Base-by-base conservation (phyloP, 805 yeast genomes). In the Zygoascus flipseniorum region DNA sequence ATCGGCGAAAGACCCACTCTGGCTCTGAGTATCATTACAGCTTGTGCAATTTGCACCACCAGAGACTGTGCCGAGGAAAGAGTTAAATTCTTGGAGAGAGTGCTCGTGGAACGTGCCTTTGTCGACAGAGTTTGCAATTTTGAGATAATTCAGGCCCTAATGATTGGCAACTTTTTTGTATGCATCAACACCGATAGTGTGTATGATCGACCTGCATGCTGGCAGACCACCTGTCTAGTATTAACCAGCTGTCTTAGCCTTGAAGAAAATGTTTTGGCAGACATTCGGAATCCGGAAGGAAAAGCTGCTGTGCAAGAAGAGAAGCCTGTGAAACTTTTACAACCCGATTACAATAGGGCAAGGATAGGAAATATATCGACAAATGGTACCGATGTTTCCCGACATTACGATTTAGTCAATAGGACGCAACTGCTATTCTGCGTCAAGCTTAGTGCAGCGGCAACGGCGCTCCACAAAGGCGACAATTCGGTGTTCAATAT, bases 141-240 rank as follows among this genome's bases (percentile, higher is more conserved):
- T 16, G 47, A 39, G 16, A 8, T 18, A 3, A 37, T 52, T 54
- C 32, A 52, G 54, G 39, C 56, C 57, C 8, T 59, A 54, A 35
- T 52, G 44, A 31, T 47, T 50, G 14, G 59, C 57, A 49, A 62
- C 62, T 8, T 48, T 52, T 23, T 51, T 51, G 50, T 48, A 60
- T 8, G 51, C 23, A 42, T 35, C 13, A 42, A 42, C 49, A 8
- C 20, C 49, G 20, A 53, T 50, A 20, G 54, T 54, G 37, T 49
- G 44, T 19, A 51, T 53, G 53, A 43, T 53, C 41, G 26, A 26
- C 16, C 51, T 56, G 19, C 43, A 51, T 16, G 31, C 28, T 42
- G 39, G 50, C 35, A 19, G 41, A 35, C 13, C 39, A 35, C 39
- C 16, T 11, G 16, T 13, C 13, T 11, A 10, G 16, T 13, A 35